These are phyloP conservation scores for Candida glaebosa DNA, from an alignment of 805 yeast genomes.

Conservation along the genomic window DNA sequence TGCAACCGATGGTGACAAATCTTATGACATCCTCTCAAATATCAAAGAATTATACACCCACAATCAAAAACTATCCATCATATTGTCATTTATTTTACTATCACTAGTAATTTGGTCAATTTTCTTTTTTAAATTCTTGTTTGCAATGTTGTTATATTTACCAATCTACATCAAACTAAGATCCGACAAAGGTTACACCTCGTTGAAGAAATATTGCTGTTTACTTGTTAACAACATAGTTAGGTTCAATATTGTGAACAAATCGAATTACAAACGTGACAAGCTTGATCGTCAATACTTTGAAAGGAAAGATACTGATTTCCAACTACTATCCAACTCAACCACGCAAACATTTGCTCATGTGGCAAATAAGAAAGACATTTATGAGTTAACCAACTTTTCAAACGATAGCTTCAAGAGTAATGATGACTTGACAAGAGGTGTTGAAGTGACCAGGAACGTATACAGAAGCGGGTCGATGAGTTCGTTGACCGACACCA, in stretches of 20 bases:
- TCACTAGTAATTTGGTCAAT: slow-evolving; percentile 73
- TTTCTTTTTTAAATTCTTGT: slow-evolving; percentile 52
- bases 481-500: not conserved
- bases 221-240: slow-evolving; percentile 55
- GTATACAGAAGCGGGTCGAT: not conserved
- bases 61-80: slow-evolving; percentile 64
- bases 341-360: not conserved
- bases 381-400: not conserved
- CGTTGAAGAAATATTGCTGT: slow-evolving; percentile 62
- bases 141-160: slow-evolving; percentile 51
- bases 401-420: not conserved
- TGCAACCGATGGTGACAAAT: slow-evolving; percentile 44
- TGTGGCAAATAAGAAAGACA: not conserved
- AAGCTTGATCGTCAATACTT: not conserved
- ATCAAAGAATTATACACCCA: slow-evolving; percentile 56
- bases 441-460: not conserved
- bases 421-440: not conserved
- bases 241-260: slow-evolving; percentile 19
- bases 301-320: not conserved
- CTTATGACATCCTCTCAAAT: slow-evolving; percentile 42
- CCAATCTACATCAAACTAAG: slow-evolving; percentile 44
- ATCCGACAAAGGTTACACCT: slow-evolving; percentile 30
- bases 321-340: not conserved
- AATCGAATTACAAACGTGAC: not conserved
- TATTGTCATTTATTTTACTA: slow-evolving; percentile 70